A percentile compares a stretch with the other conserved stretches of the same genome.
Conservation (phyloP, 1,139 yeast genomes). For the Pneumocystis sp. region DNA sequence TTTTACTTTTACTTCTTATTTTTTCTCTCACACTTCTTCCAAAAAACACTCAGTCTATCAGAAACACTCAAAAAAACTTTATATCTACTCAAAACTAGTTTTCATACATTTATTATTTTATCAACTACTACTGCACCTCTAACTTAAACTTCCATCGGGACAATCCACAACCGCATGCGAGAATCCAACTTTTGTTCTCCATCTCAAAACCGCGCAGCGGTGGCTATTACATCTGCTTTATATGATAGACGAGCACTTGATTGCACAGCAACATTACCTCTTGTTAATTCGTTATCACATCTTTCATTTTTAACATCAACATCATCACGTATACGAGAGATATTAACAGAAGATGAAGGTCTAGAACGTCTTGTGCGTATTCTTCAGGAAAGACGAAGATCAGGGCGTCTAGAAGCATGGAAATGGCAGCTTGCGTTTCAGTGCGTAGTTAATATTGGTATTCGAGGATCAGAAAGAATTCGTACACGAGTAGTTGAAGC, state of each 20-base stretch:
- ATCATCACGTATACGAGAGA: slow-evolving; percentile 78
- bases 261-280: slow-evolving; percentile 75
- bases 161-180: slow-evolving; percentile 40
- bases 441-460: slow-evolving; percentile 77
- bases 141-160: too few species aligned
- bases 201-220: slow-evolving; percentile 71
- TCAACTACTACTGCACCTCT: too few species aligned
- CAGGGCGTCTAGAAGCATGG: slow-evolving; percentile 59
- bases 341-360: slow-evolving; percentile 81
- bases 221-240: slow-evolving; percentile 71
- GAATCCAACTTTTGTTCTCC: slow-evolving; percentile 77
- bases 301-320: slow-evolving; percentile 75
- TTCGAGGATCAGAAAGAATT: slow-evolving; percentile 78
- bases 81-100: too few species aligned
- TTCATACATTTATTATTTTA: too few species aligned
- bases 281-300: slow-evolving; percentile 82
- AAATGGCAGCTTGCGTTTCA: slow-evolving; percentile 94
- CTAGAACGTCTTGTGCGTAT: slow-evolving; percentile 76
- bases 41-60: too few species aligned
- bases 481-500: slow-evolving; percentile 80
- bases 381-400: slow-evolving; percentile 40
- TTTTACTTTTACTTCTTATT: too few species aligned
- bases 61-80: too few species aligned
- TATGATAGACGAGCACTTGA: slow-evolving; percentile 89
- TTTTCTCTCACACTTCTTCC: too few species aligned